A percentile compares a stretch with the other conserved stretches of the same genome.
Evolutionary conservation across 352 stramenopile genomes (phyloP).

Genomic region (Pythium dissimile): DNA sequence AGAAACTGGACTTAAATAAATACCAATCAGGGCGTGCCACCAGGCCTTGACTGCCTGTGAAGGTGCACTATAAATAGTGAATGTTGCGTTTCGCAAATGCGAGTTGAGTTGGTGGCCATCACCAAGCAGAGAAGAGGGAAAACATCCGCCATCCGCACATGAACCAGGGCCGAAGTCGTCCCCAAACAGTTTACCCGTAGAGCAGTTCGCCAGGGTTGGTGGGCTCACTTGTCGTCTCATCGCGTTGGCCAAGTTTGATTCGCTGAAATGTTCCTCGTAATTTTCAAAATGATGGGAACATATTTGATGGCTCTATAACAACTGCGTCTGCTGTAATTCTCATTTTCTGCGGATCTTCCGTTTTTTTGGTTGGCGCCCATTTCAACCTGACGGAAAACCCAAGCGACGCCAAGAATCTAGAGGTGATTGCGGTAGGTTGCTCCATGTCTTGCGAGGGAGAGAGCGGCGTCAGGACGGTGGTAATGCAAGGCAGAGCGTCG

Average conservation of each 20-base stretch:
- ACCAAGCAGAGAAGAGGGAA: no score
- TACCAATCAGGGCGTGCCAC: constrained; percentile 20
- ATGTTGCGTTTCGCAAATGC: no score
- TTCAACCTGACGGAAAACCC: constrained; percentile 8
- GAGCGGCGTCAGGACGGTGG: neutral
- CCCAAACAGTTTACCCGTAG: no score
- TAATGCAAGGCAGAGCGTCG: constrained; percentile 10
- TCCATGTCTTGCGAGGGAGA: neutral
- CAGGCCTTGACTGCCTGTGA: constrained; percentile 1
- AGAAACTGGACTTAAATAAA: constrained; percentile 22
- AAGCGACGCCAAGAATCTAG: constrained; percentile 1
- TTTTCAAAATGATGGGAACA: neutral
- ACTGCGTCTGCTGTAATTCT: neutral
- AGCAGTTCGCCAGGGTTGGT: no score
- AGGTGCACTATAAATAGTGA: constrained; percentile 8
- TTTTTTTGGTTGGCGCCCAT: constrained; percentile 12
- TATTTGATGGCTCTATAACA: constrained; percentile 6
- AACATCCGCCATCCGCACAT: no score
- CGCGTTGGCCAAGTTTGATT: constrained; percentile 12
- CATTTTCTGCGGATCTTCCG: neutral
- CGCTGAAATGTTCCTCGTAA: neutral
- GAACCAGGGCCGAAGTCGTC: no score
- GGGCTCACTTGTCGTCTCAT: constrained; percentile 12
- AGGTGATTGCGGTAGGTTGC: neutral
- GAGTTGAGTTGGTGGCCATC: no score